A percentile compares a stretch with the other conserved stretches of the same genome.
Conservation (phyloP, 306 rosid genomes). For the Glycyrrhiza uralensis region DNA sequence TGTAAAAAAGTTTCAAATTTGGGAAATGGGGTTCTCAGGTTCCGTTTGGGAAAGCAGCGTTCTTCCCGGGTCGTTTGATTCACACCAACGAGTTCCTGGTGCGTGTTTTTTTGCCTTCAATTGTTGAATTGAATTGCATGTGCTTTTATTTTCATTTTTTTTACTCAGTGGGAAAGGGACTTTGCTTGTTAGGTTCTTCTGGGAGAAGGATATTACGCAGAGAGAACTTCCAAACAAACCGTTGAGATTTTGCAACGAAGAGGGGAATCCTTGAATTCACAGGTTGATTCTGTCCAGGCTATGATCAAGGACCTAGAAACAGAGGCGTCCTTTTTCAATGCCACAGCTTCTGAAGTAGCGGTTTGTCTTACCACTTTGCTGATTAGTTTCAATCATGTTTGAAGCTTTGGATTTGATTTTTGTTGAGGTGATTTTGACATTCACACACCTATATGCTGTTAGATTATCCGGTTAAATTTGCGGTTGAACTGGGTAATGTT, state of each 20-base stretch:
- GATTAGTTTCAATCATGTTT: background rate
- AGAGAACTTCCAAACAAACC: constrained; percentile 76
- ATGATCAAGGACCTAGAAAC: constrained; percentile 58
- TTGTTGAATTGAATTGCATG: background rate
- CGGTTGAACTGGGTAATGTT: background rate
- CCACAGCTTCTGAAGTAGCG: constrained; percentile 58
- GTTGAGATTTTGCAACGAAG: constrained; percentile 76
- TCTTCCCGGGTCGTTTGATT: constrained; percentile 85
- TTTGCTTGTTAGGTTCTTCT: constrained; percentile 62
- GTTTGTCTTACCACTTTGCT: constrained; percentile 19
- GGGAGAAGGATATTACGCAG: constrained; percentile 87
- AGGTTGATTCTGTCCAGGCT: constrained; percentile 62
- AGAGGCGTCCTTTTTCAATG: constrained; percentile 58
- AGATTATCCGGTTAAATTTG: background rate
- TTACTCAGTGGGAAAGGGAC: background rate
- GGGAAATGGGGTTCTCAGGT: constrained; percentile 46
- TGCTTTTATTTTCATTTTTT: background rate
- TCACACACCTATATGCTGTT: background rate
- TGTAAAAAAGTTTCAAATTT: background rate
- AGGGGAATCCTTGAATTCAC: constrained; percentile 64
- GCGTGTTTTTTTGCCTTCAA: background rate
- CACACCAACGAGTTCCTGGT: constrained; percentile 94
- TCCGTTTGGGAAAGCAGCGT: constrained; percentile 94
- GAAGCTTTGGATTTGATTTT: background rate
- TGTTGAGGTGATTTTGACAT: background rate